Base-by-base conservation (phyloP, 495 filamentous ascomycete genomes). In the Xylaria flabelliformis region DNA sequence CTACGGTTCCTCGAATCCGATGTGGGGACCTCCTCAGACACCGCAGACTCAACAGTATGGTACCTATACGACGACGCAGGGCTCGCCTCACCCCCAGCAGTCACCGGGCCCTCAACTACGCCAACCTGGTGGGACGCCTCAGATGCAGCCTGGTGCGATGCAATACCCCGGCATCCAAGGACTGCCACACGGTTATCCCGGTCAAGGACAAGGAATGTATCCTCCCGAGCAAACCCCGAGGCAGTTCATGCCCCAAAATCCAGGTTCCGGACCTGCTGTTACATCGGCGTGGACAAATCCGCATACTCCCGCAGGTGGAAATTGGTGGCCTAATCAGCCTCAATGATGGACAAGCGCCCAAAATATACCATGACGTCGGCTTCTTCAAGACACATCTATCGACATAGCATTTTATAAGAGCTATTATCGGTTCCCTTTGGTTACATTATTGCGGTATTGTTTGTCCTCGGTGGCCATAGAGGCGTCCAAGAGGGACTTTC, bases 61-160 rank as follows among this genome's bases (percentile, higher is more conserved):
- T 58, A 8, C 6, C 36, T 85, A 85, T 70, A 84, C 83, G 17
- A 77, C 85, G 4, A 82, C 89, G 19, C 89, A 91, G 71, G 84
- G 84, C 24, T 87, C 88, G 5, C 89, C 82, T 48, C 86, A 88
- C 63, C 84, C 85, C 19, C 85, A 88, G 29, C 88, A 90, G 42
- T 88, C 89, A 46, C 87, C 85, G 8, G 85, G 88, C 39, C 86
- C 89, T 34, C 90, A 90, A 71, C 83, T 90, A 19, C 90, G 88
- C 36, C 91, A 91, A 82, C 88, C 82, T 73, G 85, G 78, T 80
- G 86, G 74, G 72, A 88, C 80, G 61, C 84, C 88, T 51, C 90
- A 91, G 78, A 87, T 91, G 77, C 87, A 90, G 74, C 84, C 87
- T 65, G 84, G 81, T 71, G 82, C 74, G 74, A 82, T 90, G 78